Evolutionary conservation across 176 grass and related monocot species (phyloP).

Genomic region (Musa beccarii): DNA sequence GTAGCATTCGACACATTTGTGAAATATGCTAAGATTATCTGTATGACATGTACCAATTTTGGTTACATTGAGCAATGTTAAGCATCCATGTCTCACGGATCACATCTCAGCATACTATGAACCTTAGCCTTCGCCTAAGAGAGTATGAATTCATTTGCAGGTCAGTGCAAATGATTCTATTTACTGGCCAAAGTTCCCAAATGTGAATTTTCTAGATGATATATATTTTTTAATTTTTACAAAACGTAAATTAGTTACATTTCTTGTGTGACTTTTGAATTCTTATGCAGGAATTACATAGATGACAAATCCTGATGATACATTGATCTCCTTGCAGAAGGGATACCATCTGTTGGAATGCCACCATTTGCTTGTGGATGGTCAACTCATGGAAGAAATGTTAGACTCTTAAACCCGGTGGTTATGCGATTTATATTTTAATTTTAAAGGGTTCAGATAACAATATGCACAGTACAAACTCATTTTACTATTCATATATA

Average conservation of each 20-base stretch:
- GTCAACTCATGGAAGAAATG: slow-evolving; percentile 76
- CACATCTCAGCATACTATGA: too few relatives aligned
- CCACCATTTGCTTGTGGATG: slow-evolving; percentile 96
- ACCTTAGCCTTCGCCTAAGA: too few relatives aligned
- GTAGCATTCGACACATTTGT: too few relatives aligned
- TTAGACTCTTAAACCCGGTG: slow-evolving; percentile 26
- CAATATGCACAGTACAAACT: neutral
- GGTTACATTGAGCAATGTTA: too few relatives aligned
- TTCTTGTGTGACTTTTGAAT: neutral
- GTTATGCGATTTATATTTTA: slow-evolving; percentile 16
- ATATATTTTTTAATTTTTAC: neutral
- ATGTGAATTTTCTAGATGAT: too few relatives aligned
- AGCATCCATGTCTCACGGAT: too few relatives aligned
- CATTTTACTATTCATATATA: neutral
- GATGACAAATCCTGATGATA: neutral
- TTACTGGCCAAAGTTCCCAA: too few relatives aligned
- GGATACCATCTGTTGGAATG: slow-evolving; percentile 93
- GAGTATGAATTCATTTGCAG: too few relatives aligned
- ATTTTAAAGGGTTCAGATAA: neutral
- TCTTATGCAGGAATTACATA: neutral
- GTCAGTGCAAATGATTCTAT: too few relatives aligned
- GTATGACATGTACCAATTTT: too few relatives aligned
- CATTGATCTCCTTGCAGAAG: slow-evolving; percentile 48
- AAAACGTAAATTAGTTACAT: neutral
- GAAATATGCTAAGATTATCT: too few relatives aligned